A percentile compares a stretch with the other conserved stretches of the same genome.
Conservation (phyloP, 768 basidiomycete species). For the Pulveroboletus sp. region DNA sequence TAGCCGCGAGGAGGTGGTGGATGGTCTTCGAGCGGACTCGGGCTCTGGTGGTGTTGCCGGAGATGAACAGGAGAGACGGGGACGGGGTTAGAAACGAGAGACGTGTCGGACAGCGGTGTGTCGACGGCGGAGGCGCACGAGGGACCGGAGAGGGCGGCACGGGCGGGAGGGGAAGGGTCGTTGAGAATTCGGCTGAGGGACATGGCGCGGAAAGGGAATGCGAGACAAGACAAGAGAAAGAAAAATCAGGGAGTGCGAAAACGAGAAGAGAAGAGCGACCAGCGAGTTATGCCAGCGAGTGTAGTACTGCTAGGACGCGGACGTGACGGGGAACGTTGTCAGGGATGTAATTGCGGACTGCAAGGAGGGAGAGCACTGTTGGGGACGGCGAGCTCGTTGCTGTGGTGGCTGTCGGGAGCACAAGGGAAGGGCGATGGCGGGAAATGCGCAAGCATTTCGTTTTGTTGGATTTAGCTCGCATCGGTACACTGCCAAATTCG, state of each 20-base stretch:
- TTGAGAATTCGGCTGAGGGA: constrained; percentile 79
- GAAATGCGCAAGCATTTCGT: constrained; percentile 32
- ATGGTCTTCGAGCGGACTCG: constrained; percentile 26
- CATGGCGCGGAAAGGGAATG: constrained; percentile 39
- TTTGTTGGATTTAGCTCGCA: constrained; percentile 34
- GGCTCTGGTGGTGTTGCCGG: constrained; percentile 26
- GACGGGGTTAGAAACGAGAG: constrained; percentile 16
- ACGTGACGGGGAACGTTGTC: not conserved
- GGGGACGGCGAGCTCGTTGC: constrained; percentile 12
- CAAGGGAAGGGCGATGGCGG: constrained; percentile 27
- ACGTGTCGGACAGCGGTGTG: constrained; percentile 19
- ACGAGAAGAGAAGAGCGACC: not conserved
- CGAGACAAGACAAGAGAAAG: not conserved
- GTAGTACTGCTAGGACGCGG: not conserved
- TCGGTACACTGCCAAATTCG: constrained; percentile 30
- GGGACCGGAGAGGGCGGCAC: constrained; percentile 25
- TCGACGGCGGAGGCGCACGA: constrained; percentile 21
- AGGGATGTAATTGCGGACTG: not conserved
- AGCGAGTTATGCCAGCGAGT: not conserved
- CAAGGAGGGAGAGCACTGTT: not conserved
- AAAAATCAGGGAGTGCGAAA: constrained; percentile 4
- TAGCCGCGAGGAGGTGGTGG: constrained; percentile 32
- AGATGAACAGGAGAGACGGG: constrained; percentile 18
- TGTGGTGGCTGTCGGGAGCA: constrained; percentile 17
- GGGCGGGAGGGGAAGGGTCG: constrained; percentile 51